Base-by-base conservation (phyloP, 2,329 filamentous ascomycete species). In the Cryphonectria naterciae region DNA sequence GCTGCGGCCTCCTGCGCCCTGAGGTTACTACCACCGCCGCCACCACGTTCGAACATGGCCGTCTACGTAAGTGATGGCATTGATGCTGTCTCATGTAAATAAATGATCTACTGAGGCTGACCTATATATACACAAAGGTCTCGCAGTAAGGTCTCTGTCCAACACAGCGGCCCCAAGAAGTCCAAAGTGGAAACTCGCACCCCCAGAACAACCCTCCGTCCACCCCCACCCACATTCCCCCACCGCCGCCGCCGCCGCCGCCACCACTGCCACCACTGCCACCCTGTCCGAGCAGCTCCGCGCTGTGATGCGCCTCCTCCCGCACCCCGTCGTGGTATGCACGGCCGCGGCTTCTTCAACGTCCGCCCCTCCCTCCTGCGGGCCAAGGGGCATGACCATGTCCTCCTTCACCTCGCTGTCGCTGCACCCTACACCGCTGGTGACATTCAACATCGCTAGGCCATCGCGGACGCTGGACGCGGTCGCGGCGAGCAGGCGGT, bases 361-460 rank as follows among this genome's bases (percentile, higher is more conserved):
- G 4, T 41, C 61, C 25, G 32, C 43, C 22, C 28, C 43, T 35
- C 32, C 56, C 54, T 11, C 54, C 15, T 10, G 49, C 13, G n/a
- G 19, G 1, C 67, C 77, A 7, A 82, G 84, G 43, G 87, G 84
- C 64, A 87, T 89, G 83, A 89, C 88, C 43, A 87, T 89, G 81
- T 89, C 88, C 8, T 89, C 87, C 2, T 85, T 90, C 73, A 87
- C 87, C 2, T 88, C 86, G 0, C 78, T 90, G 37, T 83, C 85
- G 22, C 81, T 89, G 25, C 74, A 76, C n/a, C 87, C 87, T 0
- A 81, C 79, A 37, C 87, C 87, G 0, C 79, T 86, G 15, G 78
- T 90, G 8, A 85, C 84, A 0, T 89, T 90, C 81, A 89, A 89
- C 79, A 82, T 89, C 65, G 83, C 83, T 35, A 82, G 84, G 39